These are phyloP conservation scores for Fusarium clavum DNA, from an alignment of 2,329 filamentous ascomycete species.

Conservation along the genomic window DNA sequence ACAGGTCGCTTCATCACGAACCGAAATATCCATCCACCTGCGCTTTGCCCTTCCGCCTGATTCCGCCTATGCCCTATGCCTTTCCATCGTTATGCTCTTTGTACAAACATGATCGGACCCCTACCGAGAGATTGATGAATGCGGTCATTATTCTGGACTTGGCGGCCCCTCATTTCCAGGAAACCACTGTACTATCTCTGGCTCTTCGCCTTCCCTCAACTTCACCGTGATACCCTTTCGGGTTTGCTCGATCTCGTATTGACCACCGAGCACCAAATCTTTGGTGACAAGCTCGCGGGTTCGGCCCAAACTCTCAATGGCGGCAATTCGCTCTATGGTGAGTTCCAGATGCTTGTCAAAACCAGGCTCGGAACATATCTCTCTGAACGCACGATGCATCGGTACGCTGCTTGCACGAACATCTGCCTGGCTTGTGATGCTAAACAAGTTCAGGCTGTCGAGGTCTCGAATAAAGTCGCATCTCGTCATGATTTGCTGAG, in stretches of 20 bases:
- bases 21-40: constrained; percentile 18
- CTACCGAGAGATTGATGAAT: neutral
- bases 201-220: constrained; percentile 55
- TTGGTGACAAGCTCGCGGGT: constrained; percentile 97
- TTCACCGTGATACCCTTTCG: constrained; percentile 57
- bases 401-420: constrained; percentile 95
- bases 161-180: constrained; percentile 1
- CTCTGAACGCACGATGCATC: constrained; percentile 91
- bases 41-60: constrained; percentile 19
- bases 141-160: constrained; percentile 10
- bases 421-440: constrained; percentile 86
- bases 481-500: constrained; percentile 93
- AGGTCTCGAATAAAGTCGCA: constrained; percentile 94
- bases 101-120: constrained; percentile 1
- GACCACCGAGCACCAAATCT: constrained; percentile 86
- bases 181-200: neutral
- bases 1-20: constrained; percentile 33
- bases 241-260: constrained; percentile 72
- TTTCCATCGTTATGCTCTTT: neutral
- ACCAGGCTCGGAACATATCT: constrained; percentile 80
- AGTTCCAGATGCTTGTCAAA: constrained; percentile 86
- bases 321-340: constrained; percentile 86
- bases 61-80: constrained; percentile 5
- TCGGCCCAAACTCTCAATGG: constrained; percentile 91
- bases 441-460: constrained; percentile 95